Conservation (phyloP, 768 basidiomycete genomes). For the Lanmaoa rubissima region DNA sequence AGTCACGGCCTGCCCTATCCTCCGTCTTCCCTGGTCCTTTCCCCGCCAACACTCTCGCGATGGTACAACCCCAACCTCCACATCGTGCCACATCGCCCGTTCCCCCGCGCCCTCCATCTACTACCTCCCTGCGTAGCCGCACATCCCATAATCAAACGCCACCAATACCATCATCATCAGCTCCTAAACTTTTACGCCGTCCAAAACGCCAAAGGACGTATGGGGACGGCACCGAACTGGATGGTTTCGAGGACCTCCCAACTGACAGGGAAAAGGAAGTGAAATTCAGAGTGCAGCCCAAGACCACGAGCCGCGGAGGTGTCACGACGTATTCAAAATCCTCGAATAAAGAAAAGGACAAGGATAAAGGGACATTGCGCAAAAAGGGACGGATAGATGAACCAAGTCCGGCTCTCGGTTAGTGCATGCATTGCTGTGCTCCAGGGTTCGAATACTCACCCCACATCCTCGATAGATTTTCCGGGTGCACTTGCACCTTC, state of each 20-base stretch:
- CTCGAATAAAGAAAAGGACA: constrained; percentile 37
- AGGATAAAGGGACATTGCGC: constrained; percentile 55
- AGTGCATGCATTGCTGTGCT: constrained; percentile 17
- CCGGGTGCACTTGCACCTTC: constrained; percentile 38
- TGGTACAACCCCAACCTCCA: constrained; percentile 32
- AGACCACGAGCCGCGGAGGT: constrained; percentile 56
- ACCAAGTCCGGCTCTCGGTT: constrained; percentile 40
- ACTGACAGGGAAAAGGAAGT: constrained; percentile 83
- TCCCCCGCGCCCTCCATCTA: constrained; percentile 59
- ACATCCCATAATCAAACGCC: constrained; percentile 26
- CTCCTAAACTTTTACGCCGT: constrained; percentile 66
- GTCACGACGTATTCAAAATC: constrained; percentile 46
- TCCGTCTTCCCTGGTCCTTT: constrained; percentile 61
- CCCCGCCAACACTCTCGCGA: constrained; percentile 24
- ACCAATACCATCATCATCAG: constrained; percentile 43
- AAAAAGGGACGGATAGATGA: constrained; percentile 54
- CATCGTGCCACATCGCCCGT: constrained; percentile 58
- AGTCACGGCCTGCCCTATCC: constrained; percentile 73
- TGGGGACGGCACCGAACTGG: constrained; percentile 89
- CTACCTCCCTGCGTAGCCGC: constrained; percentile 43
- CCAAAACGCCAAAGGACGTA: constrained; percentile 77
- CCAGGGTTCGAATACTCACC: neutral
- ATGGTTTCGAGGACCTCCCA: constrained; percentile 82
- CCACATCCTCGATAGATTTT: constrained; percentile 13
- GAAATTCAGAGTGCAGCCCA: constrained; percentile 72